A percentile compares a stretch with the other conserved stretches of the same genome.
These are phyloP conservation scores for Carallia pectinifolia DNA, from an alignment of 345 rosid genomes.

Conservation along the genomic window DNA sequence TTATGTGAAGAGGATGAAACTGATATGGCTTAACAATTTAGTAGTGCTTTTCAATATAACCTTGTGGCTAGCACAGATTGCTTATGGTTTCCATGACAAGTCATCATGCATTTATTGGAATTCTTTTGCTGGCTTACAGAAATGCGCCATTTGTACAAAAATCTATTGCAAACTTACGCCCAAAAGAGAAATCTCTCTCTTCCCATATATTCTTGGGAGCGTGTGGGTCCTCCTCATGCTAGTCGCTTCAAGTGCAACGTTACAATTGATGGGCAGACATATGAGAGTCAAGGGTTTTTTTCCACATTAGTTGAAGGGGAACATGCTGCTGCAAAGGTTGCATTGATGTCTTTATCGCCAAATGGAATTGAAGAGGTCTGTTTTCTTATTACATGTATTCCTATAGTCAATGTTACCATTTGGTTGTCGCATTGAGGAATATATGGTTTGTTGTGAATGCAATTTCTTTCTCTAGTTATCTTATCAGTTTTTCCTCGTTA, in stretches of 20 bases:
- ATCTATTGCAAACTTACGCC: slow-evolving; percentile 44
- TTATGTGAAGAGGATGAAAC: background rate
- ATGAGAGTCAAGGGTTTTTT: slow-evolving; percentile 35
- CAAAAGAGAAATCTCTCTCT: slow-evolving; percentile 42
- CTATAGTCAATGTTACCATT: background rate
- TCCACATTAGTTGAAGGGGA: slow-evolving; percentile 60
- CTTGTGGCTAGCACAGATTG: background rate
- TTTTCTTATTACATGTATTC: slow-evolving; percentile 3
- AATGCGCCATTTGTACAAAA: slow-evolving; percentile 38
- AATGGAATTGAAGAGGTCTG: slow-evolving; percentile 40
- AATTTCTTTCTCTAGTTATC: background rate
- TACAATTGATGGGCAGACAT: slow-evolving; percentile 43
- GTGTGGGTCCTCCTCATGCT: slow-evolving; percentile 62
- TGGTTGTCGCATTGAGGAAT: background rate
- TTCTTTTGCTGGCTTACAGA: slow-evolving; percentile 21
- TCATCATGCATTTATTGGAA: background rate
- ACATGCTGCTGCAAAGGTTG: slow-evolving; percentile 61
- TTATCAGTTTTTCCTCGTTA: background rate
- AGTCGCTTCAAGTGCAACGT: slow-evolving; percentile 48
- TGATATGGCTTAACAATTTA: background rate
- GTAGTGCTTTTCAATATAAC: background rate
- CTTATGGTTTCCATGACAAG: background rate
- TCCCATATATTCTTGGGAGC: slow-evolving; percentile 49
- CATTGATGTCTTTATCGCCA: slow-evolving; percentile 38
- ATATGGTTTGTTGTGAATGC: background rate